phyloP scores from a whole-genome alignment of 2,329 filamentous ascomycete species.

The Alternaria gansuensis region DNA sequence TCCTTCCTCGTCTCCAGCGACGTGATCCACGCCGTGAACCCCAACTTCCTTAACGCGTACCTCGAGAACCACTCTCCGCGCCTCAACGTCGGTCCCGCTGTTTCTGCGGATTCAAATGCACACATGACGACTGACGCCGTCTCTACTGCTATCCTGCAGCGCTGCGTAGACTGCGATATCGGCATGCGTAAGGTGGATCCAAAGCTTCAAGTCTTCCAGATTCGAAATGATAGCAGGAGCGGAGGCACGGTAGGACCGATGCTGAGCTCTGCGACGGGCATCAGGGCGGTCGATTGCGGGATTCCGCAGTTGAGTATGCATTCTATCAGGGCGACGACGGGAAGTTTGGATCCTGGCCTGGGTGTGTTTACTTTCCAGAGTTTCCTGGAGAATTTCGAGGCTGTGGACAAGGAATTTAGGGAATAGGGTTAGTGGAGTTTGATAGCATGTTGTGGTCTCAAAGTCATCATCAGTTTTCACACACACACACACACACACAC shows the following conservation, averaged over 20 bases:
- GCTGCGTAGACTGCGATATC: constrained; percentile 71
- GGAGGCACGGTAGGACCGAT: constrained; percentile 97
- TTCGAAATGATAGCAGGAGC: constrained; percentile 86
- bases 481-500: not conserved
- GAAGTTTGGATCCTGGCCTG: constrained; percentile 83
- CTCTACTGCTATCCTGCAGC: constrained; percentile 79
- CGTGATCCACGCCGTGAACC: constrained; percentile 92
- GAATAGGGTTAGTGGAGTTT: constrained; percentile 15
- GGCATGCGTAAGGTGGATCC: constrained; percentile 58
- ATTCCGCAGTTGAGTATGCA: constrained; percentile 96
- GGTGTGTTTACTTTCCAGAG: constrained; percentile 89
- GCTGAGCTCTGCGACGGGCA: constrained; percentile 80
- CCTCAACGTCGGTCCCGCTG: constrained; percentile 84
- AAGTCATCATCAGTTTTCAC: not conserved
- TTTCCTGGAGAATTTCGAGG: constrained; percentile 86
- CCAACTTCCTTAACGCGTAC: constrained; percentile 88
- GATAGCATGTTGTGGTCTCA: not conserved
- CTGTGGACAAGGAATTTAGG: constrained; percentile 81
- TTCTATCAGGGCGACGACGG: constrained; percentile 87
- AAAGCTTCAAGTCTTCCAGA: constrained; percentile 88
- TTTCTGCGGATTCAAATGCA: constrained; percentile 85
- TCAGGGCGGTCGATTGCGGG: constrained; percentile 84
- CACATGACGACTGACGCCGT: constrained; percentile 96
- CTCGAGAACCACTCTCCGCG: constrained; percentile 85
- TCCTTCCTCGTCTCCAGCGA: constrained; percentile 93